Evolutionary conservation across 2,329 filamentous ascomycete genomes (phyloP), one percentile per base, ranked within the genome.

Genomic region (Xylaria sp.): DNA sequence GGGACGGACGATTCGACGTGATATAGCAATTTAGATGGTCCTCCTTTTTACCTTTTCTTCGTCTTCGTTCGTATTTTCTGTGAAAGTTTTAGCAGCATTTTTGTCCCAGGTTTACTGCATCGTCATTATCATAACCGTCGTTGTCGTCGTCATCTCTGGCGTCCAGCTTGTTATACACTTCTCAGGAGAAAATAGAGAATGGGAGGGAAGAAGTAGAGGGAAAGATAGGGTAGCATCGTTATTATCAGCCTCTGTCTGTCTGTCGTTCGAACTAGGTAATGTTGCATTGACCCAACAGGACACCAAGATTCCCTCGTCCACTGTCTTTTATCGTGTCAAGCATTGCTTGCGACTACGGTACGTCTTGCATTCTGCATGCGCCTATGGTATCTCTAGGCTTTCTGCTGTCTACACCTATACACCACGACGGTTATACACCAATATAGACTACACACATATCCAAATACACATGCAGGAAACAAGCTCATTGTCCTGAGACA

Each of bases 201-300:
- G 33, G 6, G 33, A 36, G 33, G 8, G 8, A 36, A 36, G 33
- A 36, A 36, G 33, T 23, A 46, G 7, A 62, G 41, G 33, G 39
- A 58, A 52, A 36, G 28, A 13, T 31, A 66, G 57, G 43, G 57
- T 66, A 49, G 31, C 57, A 66, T 62, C 46, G 57, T 43, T 54
- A 62, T 57, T 62, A 55, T 68, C 57, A 65, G 43, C 66, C 43
- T 51, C 43, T 46, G 51, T 61, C 55, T 59, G 58, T 28, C 62
- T 52, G 33, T 36, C 33, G 36, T 33, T 66, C 58, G 43, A 55
- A 41, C 7, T 28, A 28, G 28, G 28, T 58, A 39, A 49, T 36
- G 64, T 67, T 64, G 51, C 67, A 61, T 57, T 36, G 41, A 46
- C 55, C 54, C 48, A 59, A 49, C 20, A 46, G 48, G 41, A 49